Percentiles rank a stretch among this genome's conserved stretches.
phyloP scores from a whole-genome alignment of 305 asterid species.

The Fraxinus velutina region DNA sequence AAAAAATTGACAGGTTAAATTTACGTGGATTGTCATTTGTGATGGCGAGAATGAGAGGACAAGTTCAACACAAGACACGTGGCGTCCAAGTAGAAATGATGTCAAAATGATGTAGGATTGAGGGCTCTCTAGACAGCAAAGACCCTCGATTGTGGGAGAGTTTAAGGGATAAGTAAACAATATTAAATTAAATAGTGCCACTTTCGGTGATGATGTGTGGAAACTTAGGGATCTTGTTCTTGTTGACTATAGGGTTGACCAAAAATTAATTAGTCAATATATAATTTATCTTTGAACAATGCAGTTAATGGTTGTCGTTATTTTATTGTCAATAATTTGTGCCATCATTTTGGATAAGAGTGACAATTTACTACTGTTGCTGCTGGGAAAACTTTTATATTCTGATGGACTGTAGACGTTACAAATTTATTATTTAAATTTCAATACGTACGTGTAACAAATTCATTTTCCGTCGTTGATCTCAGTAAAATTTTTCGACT shows the following conservation, averaged over 20 bases:
- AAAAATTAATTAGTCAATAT: not conserved
- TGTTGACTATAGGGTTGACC: slow-evolving; percentile 29
- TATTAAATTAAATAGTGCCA: slow-evolving; percentile 15
- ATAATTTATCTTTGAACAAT: not conserved
- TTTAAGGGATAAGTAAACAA: not conserved
- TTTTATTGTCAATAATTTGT: slow-evolving; percentile 39
- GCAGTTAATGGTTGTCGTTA: not conserved
- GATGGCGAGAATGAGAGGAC: not conserved
- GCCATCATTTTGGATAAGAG: slow-evolving; percentile 26
- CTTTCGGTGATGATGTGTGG: slow-evolving; percentile 36
- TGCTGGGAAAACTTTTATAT: not conserved
- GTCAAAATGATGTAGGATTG: slow-evolving; percentile 18
- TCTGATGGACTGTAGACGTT: not conserved
- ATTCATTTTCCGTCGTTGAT: not conserved
- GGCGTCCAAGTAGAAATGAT: slow-evolving; percentile 14
- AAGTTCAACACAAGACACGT: slow-evolving; percentile 13
- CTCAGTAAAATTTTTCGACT: not conserved
- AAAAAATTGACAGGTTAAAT: not conserved
- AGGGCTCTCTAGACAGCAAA: not conserved
- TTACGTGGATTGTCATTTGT: not conserved
- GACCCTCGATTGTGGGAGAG: slow-evolving; percentile 17
- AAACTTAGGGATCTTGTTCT: slow-evolving; percentile 18
- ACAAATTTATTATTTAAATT: not conserved
- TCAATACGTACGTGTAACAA: not conserved
- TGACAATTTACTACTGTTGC: slow-evolving; percentile 5